Conservation (phyloP, 768 basidiomycete genomes). For the Pulveroboletus sp. region DNA sequence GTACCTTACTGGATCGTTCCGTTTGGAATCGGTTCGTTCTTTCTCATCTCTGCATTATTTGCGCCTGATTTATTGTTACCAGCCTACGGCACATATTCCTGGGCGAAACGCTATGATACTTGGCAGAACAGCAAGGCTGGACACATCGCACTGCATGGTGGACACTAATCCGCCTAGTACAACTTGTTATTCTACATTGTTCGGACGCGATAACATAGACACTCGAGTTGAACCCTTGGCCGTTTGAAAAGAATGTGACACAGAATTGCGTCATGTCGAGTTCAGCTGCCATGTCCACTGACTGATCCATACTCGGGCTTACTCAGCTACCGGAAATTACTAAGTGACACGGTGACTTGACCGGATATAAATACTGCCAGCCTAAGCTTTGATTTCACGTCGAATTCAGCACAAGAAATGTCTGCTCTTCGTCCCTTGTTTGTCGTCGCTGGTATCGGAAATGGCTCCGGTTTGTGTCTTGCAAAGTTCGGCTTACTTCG, state of each 20-base stretch:
- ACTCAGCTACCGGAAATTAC: too few species aligned
- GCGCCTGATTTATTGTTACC: background rate
- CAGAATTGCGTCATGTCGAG: slow-evolving; percentile 9
- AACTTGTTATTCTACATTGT: slow-evolving; percentile 10
- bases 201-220: slow-evolving; percentile 17
- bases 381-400: background rate
- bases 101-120: slow-evolving; percentile 68
- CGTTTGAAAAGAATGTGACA: background rate
- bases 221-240: background rate
- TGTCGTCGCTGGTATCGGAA: slow-evolving; percentile 56
- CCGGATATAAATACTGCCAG: slow-evolving; percentile 10
- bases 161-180: slow-evolving; percentile 18
- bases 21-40: slow-evolving; percentile 66
- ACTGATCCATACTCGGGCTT: slow-evolving; percentile 14
- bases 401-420: slow-evolving; percentile 16
- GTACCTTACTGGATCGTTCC: slow-evolving; percentile 79
- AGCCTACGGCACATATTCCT: slow-evolving; percentile 80
- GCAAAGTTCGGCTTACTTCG: background rate
- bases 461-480: slow-evolving; percentile 32
- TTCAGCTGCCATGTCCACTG: background rate
- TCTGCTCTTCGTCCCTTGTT: slow-evolving; percentile 46
- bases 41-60: background rate
- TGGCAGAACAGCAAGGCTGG: slow-evolving; percentile 83
- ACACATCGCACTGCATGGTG: slow-evolving; percentile 50
- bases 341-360: background rate